Evolutionary conservation across 495 filamentous ascomycete species (phyloP).

Genomic region (Tuber melanosporum): DNA sequence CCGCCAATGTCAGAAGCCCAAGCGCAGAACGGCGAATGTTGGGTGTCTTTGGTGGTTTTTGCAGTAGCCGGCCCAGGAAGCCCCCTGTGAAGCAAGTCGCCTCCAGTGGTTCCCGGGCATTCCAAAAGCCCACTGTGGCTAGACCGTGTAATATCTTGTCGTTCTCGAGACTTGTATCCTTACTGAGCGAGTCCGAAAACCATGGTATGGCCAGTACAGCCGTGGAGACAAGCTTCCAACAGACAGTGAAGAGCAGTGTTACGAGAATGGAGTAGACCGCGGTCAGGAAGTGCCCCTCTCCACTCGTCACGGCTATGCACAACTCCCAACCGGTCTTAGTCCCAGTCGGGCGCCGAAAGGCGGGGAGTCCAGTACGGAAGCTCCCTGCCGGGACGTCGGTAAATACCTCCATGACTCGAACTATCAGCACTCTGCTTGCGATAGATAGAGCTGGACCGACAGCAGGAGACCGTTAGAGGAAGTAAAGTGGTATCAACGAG

Average conservation of each 20-base stretch:
- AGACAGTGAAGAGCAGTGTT: not conserved
- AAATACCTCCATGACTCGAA: not conserved
- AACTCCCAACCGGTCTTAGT: not conserved
- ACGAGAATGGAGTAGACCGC: not conserved
- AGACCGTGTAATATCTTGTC: not conserved
- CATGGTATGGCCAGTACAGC: not conserved
- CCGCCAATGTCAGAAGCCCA: not conserved
- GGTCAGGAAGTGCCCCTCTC: not conserved
- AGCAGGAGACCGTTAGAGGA: not conserved
- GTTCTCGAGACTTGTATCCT: no score
- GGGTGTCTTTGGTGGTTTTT: rapidly evolving
- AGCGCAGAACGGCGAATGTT: no score
- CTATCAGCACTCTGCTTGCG: not conserved
- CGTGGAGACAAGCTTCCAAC: not conserved
- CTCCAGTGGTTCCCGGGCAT: not conserved
- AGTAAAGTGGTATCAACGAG: not conserved
- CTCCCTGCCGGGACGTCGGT: not conserved
- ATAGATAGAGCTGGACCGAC: not conserved
- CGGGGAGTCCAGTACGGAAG: not conserved
- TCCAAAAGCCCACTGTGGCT: not conserved
- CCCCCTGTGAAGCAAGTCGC: not conserved
- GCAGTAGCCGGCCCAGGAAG: not conserved
- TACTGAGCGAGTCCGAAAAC: no score
- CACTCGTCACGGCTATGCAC: not conserved
- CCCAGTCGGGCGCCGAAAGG: not conserved